Base-by-base conservation (phyloP, 1,284 basidiomycete species). In the Ganoderma lingzhi region DNA sequence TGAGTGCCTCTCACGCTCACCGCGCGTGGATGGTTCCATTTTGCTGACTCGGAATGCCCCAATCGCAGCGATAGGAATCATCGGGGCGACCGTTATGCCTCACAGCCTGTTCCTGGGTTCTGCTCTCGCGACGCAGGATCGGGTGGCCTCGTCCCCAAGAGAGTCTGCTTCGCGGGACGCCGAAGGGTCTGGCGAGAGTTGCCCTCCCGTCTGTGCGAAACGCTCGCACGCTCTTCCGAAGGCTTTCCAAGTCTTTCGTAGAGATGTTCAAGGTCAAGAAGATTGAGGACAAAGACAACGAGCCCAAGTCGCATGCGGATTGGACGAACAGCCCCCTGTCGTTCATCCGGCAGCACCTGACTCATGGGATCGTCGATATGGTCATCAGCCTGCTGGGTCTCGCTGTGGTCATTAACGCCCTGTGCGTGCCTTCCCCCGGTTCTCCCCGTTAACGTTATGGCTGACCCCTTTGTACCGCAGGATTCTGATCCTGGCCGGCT, bases 21-120 rank as follows among this genome's bases (percentile, higher is more conserved):
- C 62, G 56, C n/a, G 56, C 15, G 59, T 39, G 56, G 41, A 62
- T 70, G 42, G 35, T 64, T 19, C 63, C 28, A 30, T 51, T 48
- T 17, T 30, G 35, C 62, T 51, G n/a, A 32, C 42, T 44, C 42
- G 14, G 32, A 35, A 17, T 23, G 32, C 8, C 30, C 30, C 28
- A 76, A 32, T 63, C 23, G 28, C 74, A 94, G 93, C 93, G 41
- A 92, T 95, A 56, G 94, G 94, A 66, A 91, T 95, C 68, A 78
- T 94, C 14, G 93, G 94, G 23, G 93, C 94, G 2, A 95, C 94
- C 0, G 90, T 95, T 55, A 96, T 91, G 96, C 96, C 96, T 0
- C 97, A 98, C 79, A 92, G 93, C 58, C 86, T 98, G 37, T 97
- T 96, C 83, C 85, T 98, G 6, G 96, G 96, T 15, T 96, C 94